phyloP scores from a whole-genome alignment of 495 filamentous ascomycete genomes.

The Cetradonia linearis region DNA sequence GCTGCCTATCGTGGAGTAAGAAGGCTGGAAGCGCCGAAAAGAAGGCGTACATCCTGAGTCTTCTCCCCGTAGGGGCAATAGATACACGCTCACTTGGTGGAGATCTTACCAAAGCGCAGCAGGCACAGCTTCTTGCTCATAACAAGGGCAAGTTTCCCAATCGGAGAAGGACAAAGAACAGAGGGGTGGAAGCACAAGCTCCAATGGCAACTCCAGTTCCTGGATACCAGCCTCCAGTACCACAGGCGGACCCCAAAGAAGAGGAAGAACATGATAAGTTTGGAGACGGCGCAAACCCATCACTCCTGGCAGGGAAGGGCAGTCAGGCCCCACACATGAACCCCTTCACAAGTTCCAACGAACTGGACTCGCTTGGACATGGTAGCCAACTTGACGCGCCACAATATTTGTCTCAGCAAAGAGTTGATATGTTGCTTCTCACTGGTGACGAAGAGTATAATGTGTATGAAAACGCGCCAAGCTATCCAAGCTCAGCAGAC shows the following conservation, averaged over 20 bases:
- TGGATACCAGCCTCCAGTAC: neutral
- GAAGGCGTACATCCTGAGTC: slow-evolving; percentile 4
- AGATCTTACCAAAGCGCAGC: neutral
- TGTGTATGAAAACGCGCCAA: neutral
- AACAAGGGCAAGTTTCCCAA: slow-evolving; percentile 1
- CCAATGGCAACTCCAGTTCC: neutral
- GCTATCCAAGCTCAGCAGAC: neutral
- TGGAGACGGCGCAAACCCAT: neutral
- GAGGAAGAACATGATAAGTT: neutral
- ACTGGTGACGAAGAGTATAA: neutral
- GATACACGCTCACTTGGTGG: neutral
- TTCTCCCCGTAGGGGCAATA: slow-evolving; percentile 1
- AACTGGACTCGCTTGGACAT: neutral
- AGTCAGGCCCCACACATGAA: neutral
- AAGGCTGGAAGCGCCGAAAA: slow-evolving; percentile 5
- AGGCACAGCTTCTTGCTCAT: neutral
- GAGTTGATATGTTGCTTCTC: neutral
- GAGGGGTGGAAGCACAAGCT: neutral
- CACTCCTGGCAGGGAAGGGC: neutral
- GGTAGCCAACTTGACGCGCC: neutral
- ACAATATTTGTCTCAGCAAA: neutral
- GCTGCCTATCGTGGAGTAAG: slow-evolving; percentile 5
- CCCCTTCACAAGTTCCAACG: neutral
- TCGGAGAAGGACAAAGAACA: neutral
- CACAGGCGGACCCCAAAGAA: neutral